These are phyloP conservation scores for Zymoseptoria passerinii DNA, from an alignment of 2,329 filamentous ascomycete genomes.

Conservation along the genomic window DNA sequence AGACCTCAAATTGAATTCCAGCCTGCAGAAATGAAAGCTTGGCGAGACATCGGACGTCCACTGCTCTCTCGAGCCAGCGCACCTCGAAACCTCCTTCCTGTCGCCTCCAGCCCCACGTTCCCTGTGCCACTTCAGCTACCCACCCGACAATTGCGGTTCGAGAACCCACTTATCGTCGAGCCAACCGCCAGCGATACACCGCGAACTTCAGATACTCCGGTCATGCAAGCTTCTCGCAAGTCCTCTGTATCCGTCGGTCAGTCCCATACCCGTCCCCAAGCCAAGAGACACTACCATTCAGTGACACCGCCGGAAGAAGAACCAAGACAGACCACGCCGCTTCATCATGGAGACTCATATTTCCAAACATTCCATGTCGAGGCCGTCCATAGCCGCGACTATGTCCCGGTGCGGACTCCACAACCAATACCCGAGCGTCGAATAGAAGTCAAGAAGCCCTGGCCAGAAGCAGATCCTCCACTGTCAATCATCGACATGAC, in stretches of 20 bases:
- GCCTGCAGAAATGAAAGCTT: neutral
- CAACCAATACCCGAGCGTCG: neutral
- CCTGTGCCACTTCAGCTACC: neutral
- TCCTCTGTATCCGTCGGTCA: neutral
- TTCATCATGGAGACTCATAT: slow-evolving; percentile 17
- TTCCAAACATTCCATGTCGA: slow-evolving; percentile 17
- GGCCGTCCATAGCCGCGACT: slow-evolving; percentile 14
- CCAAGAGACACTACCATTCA: slow-evolving; percentile 13
- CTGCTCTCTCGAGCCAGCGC: neutral
- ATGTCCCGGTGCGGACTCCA: slow-evolving; percentile 7
- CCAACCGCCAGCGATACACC: neutral
- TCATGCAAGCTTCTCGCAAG: slow-evolving; percentile 1
- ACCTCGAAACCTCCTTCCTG: neutral
- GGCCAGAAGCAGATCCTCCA: neutral
- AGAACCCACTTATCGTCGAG: slow-evolving; percentile 1
- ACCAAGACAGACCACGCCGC: slow-evolving; percentile 4
- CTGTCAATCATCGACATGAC: neutral
- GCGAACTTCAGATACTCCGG: neutral
- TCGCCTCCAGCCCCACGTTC: neutral
- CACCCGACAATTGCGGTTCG: slow-evolving; percentile 9
- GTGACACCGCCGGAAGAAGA: slow-evolving; percentile 20
- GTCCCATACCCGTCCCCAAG: neutral
- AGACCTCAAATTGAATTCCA: neutral
- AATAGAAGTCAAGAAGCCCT: neutral
- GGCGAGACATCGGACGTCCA: neutral